Conservation (phyloP, 1,139 yeast genomes). For the Hemisphaericaspora xylanilytica region DNA sequence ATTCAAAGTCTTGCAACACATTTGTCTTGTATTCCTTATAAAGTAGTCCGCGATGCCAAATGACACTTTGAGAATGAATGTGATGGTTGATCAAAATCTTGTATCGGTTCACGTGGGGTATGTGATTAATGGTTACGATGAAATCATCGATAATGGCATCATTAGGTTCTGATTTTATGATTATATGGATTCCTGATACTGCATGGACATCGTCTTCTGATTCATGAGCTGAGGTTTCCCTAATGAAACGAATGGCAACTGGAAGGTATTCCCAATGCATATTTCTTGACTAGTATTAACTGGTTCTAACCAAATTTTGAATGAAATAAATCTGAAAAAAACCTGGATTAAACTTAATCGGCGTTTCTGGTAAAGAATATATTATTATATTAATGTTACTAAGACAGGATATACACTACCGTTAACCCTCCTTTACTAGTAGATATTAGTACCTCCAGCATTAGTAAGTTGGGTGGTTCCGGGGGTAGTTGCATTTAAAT, state of each 20-base stretch:
- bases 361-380: no score
- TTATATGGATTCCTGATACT: slow-evolving; percentile 28
- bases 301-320: no score
- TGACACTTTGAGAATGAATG: slow-evolving; percentile 17
- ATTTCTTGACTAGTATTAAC: no score
- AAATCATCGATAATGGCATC: slow-evolving; percentile 15
- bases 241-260: slow-evolving; percentile 25
- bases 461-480: no score
- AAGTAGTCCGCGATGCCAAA: slow-evolving; percentile 22
- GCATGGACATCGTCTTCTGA: slow-evolving; percentile 19
- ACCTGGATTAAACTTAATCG: no score
- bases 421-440: no score
- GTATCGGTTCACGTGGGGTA: slow-evolving; percentile 16
- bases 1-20: slow-evolving; percentile 5
- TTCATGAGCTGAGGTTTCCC: slow-evolving; percentile 2
- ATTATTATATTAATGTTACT: no score
- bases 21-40: slow-evolving; percentile 1
- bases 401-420: no score
- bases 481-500: no score
- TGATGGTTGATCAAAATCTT: slow-evolving; percentile 19
- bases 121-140: slow-evolving; percentile 20
- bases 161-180: slow-evolving; percentile 14
- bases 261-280: slow-evolving; percentile 25
- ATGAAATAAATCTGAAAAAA: no score
- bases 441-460: no score